Evolutionary conservation across 140 eudicot genomes (phyloP).

Genomic region (Oenanthe javanica): DNA sequence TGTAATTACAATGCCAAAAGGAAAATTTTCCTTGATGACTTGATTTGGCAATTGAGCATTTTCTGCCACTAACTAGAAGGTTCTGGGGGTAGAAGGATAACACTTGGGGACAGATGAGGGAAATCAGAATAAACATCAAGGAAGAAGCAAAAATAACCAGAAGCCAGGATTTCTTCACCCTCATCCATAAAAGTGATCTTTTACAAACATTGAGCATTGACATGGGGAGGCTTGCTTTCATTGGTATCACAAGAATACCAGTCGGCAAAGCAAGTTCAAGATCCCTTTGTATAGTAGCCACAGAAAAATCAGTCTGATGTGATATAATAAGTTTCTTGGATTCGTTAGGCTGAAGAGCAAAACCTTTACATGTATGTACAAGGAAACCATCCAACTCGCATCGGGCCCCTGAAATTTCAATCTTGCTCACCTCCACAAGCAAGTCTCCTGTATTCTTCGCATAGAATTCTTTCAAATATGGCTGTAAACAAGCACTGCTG

Average conservation of each 20-base stretch:
- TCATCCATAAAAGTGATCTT: conserved; percentile 41
- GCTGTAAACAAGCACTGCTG: conserved; percentile 24
- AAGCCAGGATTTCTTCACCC: conserved; percentile 36
- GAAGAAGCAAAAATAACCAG: conserved; percentile 25
- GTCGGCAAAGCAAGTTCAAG: conserved; percentile 58
- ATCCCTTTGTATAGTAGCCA: conserved; percentile 48
- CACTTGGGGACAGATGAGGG: conserved; percentile 27
- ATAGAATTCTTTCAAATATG: conserved; percentile 37
- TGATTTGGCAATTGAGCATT: conserved; percentile 17
- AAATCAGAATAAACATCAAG: conserved; percentile 25
- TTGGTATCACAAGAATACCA: conserved; percentile 70
- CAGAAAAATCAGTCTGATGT: conserved; percentile 51
- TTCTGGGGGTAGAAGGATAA: conserved; percentile 14
- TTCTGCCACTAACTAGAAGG: conserved; percentile 20
- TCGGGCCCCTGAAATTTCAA: conserved; percentile 59
- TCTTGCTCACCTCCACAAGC: conserved; percentile 44
- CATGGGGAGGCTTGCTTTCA: conserved; percentile 50
- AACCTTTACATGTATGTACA: conserved; percentile 50
- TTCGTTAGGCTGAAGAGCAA: conserved; percentile 69
- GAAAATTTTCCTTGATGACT: conserved; percentile 20
- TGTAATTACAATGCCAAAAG: conserved; percentile 19
- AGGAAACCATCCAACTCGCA: conserved; percentile 69
- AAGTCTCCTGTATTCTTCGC: conserved; percentile 70
- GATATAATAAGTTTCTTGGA: conserved; percentile 41
- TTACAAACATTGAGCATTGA: conserved; percentile 38